phyloP scores from a whole-genome alignment of 2,329 filamentous ascomycete species.

The Paraconiothyrium brasiliense region DNA sequence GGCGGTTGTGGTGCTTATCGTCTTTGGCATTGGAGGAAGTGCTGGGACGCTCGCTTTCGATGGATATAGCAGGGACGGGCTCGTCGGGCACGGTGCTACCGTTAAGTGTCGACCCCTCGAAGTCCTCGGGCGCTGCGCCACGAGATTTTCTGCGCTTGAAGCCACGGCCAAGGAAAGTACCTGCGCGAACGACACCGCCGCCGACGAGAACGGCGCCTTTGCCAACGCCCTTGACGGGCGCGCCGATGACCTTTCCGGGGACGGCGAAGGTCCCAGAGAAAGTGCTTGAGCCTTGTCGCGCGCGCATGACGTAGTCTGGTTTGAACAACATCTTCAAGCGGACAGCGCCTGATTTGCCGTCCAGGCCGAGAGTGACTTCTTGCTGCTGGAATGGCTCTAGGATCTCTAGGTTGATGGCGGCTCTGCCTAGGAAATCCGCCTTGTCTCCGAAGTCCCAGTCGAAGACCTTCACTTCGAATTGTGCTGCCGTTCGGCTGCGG shows the following conservation, averaged over 20 bases:
- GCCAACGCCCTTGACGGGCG: slow-evolving; percentile 91
- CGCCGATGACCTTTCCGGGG: slow-evolving; percentile 90
- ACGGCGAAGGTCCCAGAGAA: slow-evolving; percentile 90
- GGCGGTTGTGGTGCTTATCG: slow-evolving; percentile 39
- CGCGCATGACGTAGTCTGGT: slow-evolving; percentile 86
- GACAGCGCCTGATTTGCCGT: slow-evolving; percentile 88
- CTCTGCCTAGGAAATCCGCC: slow-evolving; percentile 85
- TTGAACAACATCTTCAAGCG: slow-evolving; percentile 90
- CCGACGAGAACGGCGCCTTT: slow-evolving; percentile 76
- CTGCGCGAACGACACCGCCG: slow-evolving; percentile 86
- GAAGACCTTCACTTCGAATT: slow-evolving; percentile 84
- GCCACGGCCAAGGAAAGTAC: slow-evolving; percentile 87
- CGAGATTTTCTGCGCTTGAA: slow-evolving; percentile 77
- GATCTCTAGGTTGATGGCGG: slow-evolving; percentile 77
- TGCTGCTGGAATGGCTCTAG: slow-evolving; percentile 86
- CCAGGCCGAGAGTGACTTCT: slow-evolving; percentile 77
- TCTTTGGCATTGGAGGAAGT: slow-evolving; percentile 17
- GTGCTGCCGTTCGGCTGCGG: slow-evolving; percentile 82
- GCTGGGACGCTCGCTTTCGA: slow-evolving; percentile 36
- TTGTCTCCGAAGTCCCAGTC: slow-evolving; percentile 98
- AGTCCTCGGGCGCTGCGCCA: slow-evolving; percentile 53
- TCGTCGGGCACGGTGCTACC: slow-evolving; percentile 40
- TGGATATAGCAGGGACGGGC: slow-evolving; percentile 40
- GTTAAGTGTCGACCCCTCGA: slow-evolving; percentile 56
- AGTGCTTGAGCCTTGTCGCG: slow-evolving; percentile 88